Evolutionary conservation across 1,284 basidiomycete species (phyloP), one percentile per base, ranked within the genome.

Genomic region (Fistulinella cinereoalba): DNA sequence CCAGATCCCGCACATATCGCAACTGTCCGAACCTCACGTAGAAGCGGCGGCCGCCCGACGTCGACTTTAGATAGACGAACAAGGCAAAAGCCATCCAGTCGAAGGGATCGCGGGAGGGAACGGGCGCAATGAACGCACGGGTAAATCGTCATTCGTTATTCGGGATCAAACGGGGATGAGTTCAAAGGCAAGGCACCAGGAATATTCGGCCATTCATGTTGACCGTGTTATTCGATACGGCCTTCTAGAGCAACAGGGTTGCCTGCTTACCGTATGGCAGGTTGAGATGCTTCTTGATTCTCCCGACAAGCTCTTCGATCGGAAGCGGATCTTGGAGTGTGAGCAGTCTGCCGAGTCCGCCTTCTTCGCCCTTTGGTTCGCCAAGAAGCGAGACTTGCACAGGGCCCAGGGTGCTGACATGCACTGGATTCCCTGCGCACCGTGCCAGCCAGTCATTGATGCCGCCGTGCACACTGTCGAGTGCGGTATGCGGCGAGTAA

Each of bases 1-100:
- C 91, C 92, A 19, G 86, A 84, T 23, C 92, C 92, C 25, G 91
- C 92, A 65, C 92, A 94, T 47, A 96, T 83, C 38, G 88, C 91
- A 47, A 94, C 77, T 23, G 77, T 73, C 52, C 67, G 64, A 41
- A 83, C 61, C 41, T 58, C 56, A 38, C 60, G 68, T 46, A 60
- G 57, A 52, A 57, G 62, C 18, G 58, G 60, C 39, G 79, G 74
- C 50, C 77, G 77, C 12, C 84, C 88, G 31, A 92, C 77, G 74
- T 93, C 88, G 39, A 94, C 91, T 93, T 62, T 18, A 15, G 9
- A 11, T n/a, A 43, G 21, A 44, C 41, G 23, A 40, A 56, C 40
- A 33, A 11, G 46, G 57, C 6, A 51, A 50, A 36, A 21, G 15
- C 37, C 15, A 48, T 49, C 40, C 49, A 31, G 28, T 7, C 18